Conservation (phyloP, 2,329 filamentous ascomycete species). For the Lizonia empirigonia region DNA sequence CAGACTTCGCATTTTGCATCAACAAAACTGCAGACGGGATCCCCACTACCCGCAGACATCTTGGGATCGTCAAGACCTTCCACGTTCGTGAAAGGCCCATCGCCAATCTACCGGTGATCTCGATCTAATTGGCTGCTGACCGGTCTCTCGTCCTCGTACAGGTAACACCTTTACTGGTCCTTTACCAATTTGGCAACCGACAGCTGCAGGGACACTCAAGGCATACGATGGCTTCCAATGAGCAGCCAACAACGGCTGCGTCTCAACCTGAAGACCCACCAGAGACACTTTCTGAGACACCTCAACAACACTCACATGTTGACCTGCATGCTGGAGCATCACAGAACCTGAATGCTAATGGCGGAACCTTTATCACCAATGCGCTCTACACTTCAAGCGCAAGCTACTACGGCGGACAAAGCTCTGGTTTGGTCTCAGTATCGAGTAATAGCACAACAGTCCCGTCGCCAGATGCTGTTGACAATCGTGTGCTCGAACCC, state of each 20-base stretch:
- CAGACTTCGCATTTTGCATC: constrained; percentile 1
- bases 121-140: neutral
- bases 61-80: neutral
- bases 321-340: constrained; percentile 21
- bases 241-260: constrained; percentile 39
- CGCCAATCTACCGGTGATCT: neutral
- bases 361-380: constrained; percentile 26
- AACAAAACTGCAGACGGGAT: neutral
- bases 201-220: constrained; percentile 6
- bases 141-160: neutral
- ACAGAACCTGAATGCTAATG: constrained; percentile 1
- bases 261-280: constrained; percentile 46
- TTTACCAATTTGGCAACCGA: neutral
- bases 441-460: constrained; percentile 23
- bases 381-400: constrained; percentile 26
- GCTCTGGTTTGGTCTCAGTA: constrained; percentile 14
- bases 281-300: constrained; percentile 40
- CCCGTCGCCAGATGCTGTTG: constrained; percentile 7
- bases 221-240: constrained; percentile 34
- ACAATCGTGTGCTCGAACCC: neutral
- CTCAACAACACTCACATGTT: constrained; percentile 32
- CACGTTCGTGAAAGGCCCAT: neutral
- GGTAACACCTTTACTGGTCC: neutral
- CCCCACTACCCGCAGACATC: neutral
- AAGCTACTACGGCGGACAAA: constrained; percentile 19